Evolutionary conservation across 148 eudicot genomes (phyloP), one percentile per base, ranked within the genome.

Genomic region (Arbutus unedo): DNA sequence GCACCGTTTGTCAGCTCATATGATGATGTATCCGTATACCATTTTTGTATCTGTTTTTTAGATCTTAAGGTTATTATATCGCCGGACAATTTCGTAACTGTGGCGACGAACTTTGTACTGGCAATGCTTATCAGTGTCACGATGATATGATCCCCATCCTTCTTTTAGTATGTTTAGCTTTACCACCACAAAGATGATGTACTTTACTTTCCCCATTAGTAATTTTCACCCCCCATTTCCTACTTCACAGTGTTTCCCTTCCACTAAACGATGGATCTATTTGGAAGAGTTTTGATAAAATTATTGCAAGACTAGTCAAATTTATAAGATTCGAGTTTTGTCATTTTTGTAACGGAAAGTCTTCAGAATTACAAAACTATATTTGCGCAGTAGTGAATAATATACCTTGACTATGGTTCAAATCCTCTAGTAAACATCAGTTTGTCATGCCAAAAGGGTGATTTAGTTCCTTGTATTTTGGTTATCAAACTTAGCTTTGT

Each of bases 211-310:
- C 41, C 41, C 38, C 8, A 5, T 21, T 64, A 23, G 9, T 2
- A 23, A 38, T 23, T 9, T 64, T 64, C 31, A 23, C 55, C 16
- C 0, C 15, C 31, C 41, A 3, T 6, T 13, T 48, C 77, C 14
- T 48, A 74, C 54, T 74, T 21, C 15, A 47, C 14, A 19, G 13
- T 6, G 23, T n/a, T n/a, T n/a, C n/a, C n/a, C n/a, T n/a, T n/a
- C n/a, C n/a, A n/a, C n/a, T n/a, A n/a, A 25, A 53, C 79, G 47
- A 31, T 76, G 79, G 62, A 76, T 44, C 38, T 31, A 45, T 76
- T 16, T 76, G 15, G 56, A 74, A 47, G 78, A 49, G 78, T 21
- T 50, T 31, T 5, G 18, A 49, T 74, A 45, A 31, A 74, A 74
- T n/a, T 50, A 18, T 21, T 77, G 43, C 3, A 53, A 55, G 19